Conservation (phyloP, 352 stramenopile species). For the Phytopythium litorale region DNA sequence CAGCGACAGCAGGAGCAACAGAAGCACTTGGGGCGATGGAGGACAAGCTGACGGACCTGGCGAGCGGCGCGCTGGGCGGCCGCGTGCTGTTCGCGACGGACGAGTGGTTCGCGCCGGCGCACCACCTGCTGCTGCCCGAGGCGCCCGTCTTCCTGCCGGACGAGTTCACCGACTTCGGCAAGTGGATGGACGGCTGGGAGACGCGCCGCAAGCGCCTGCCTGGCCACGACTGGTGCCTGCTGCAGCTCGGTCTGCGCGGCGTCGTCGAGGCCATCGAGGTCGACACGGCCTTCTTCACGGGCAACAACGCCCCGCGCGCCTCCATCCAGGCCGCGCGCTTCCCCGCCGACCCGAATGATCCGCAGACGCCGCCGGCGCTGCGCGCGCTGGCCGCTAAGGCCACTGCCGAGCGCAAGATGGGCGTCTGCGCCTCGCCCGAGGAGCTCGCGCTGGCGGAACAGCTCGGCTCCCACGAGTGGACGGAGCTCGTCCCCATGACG, state of each 20-base stretch:
- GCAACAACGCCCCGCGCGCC: constrained; percentile 86
- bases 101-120: constrained; percentile 90
- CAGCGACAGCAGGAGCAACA: too few species aligned
- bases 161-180: constrained; percentile 91
- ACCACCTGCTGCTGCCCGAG: constrained; percentile 74
- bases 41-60: constrained; percentile 58
- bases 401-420: constrained; percentile 43
- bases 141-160: constrained; percentile 87
- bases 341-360: constrained; percentile 18
- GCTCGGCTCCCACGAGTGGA: constrained; percentile 52
- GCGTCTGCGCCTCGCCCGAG: constrained; percentile 33
- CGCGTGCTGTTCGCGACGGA: constrained; percentile 90
- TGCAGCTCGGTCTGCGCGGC: constrained; percentile 83
- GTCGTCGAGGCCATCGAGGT: constrained; percentile 67
- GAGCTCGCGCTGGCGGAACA: constrained; percentile 43
- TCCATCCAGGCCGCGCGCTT: constrained; percentile 85
- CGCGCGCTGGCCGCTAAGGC: constrained; percentile 36
- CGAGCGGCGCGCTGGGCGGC: constrained; percentile 47
- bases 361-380: constrained; percentile 26
- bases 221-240: constrained; percentile 90
- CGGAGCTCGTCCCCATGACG: constrained; percentile 55
- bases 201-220: constrained; percentile 86
- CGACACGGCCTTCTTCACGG: constrained; percentile 95
- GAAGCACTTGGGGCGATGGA: neutral
- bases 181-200: constrained; percentile 97